A percentile compares a stretch with the other conserved stretches of the same genome.
These are phyloP conservation scores for Magnusiomyces clavatus DNA, from an alignment of 1,139 yeast genomes.

Conservation along the genomic window DNA sequence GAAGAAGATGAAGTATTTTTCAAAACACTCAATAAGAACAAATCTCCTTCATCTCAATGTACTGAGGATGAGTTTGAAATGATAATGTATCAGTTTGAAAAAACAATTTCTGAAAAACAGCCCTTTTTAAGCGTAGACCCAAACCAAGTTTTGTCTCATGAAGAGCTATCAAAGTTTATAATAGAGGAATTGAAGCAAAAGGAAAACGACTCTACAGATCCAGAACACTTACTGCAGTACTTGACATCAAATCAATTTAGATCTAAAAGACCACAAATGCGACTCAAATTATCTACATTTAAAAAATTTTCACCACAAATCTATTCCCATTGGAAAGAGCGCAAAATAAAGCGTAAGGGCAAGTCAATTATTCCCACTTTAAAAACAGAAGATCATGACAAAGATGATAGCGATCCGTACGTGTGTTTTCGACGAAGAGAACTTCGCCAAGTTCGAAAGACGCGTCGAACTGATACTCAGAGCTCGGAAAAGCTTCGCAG, in stretches of 20 bases:
- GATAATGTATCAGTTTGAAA: constrained; percentile 67
- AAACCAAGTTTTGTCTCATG: constrained; percentile 57
- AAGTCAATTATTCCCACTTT: constrained; percentile 63
- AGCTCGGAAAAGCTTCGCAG: constrained; percentile 78
- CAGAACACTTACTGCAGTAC: constrained; percentile 27
- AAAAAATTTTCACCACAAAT: constrained; percentile 58
- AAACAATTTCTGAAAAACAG: constrained; percentile 67
- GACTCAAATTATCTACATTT: constrained; percentile 28
- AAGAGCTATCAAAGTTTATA: constrained; percentile 45
- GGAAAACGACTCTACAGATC: constrained; percentile 30
- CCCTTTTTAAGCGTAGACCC: constrained; percentile 88
- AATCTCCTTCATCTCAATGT: constrained; percentile 32
- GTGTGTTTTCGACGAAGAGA: constrained; percentile 95
- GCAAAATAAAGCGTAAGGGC: constrained; percentile 69
- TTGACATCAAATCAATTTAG: constrained; percentile 10
- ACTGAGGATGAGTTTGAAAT: constrained; percentile 82
- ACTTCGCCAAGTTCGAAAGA: constrained; percentile 90
- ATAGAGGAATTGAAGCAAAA: constrained; percentile 24
- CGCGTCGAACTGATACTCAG: constrained; percentile 88
- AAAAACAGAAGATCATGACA: constrained; percentile 81
- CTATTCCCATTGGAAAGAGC: constrained; percentile 73
- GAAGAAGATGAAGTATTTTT: constrained; percentile 75
- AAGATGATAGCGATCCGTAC: constrained; percentile 92
- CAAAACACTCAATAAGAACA: constrained; percentile 34
- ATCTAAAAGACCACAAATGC: neutral